phyloP scores from a whole-genome alignment of 345 rosid species.

The Pugionium dolabratum region DNA sequence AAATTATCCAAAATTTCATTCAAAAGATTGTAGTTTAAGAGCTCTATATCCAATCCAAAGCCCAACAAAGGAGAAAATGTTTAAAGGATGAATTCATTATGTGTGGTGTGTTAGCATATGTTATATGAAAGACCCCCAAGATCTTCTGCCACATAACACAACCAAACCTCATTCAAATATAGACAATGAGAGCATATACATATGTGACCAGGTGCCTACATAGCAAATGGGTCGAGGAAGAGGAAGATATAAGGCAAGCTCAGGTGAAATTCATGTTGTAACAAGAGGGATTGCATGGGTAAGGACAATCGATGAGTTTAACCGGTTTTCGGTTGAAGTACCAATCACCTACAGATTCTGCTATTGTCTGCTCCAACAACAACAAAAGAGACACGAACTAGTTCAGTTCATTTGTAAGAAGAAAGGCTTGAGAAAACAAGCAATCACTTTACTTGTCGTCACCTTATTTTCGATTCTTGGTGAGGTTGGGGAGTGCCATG shows the following conservation, averaged over 20 bases:
- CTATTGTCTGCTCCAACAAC: constrained; percentile 64
- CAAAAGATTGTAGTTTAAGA: no score
- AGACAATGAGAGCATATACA: no score
- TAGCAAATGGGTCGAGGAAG: no score
- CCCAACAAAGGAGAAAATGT: no score
- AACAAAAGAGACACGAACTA: neutral
- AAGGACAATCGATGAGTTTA: constrained; percentile 82
- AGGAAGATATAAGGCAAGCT: constrained; percentile 18
- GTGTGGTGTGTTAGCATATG: no score
- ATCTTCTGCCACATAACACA: no score
- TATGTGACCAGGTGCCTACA: no score
- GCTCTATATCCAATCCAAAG: no score
- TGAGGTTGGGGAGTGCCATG: constrained; percentile 78
- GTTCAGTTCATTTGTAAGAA: constrained; percentile 24
- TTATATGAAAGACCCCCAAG: no score
- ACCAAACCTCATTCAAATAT: no score
- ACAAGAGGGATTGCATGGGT: constrained; percentile 91
- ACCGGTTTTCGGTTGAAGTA: constrained; percentile 57
- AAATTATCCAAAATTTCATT: no score
- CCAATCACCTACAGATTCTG: constrained; percentile 90
- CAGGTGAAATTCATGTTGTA: constrained; percentile 55
- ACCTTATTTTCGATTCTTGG: constrained; percentile 72
- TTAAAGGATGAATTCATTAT: no score
- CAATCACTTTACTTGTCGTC: neutral
- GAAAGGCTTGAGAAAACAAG: constrained; percentile 16